Evolutionary conservation across 768 basidiomycete genomes (phyloP), one percentile per base, ranked within the genome.

Genomic region (Boletus tylopilopsis): DNA sequence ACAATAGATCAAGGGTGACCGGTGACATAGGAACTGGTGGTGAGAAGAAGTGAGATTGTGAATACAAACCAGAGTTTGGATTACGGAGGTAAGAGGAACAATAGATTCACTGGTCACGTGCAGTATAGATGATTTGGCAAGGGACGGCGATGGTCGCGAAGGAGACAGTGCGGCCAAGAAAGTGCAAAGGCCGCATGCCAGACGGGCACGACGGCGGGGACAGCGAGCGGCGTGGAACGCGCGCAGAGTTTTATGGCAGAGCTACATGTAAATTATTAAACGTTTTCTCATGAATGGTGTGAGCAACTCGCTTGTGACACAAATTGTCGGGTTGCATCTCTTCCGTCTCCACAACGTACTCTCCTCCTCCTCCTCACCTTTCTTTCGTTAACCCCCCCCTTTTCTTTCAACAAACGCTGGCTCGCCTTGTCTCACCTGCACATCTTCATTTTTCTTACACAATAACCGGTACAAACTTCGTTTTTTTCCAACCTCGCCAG

Each of bases 1-100:
- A 74, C 85, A 90, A 64, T 88, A 85, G 30, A 44, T 87, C 82
- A 18, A 76, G 61, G 25, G 90, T 70, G 33, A 34, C 33, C n/a
- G n/a, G n/a, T 30, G 33, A 34, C 33, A 57, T 90, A 92, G 34
- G 85, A 71, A 54, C 72, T 73, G 29, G 47, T 12, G 25, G 23
- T n/a, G 40, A 30, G 24, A 40, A 12, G 33, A 49, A 7, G 16
- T 32, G 35, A 39, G 47, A 34, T 11, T 5, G 27, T 23, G 43
- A 4, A 33, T 29, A 27, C 45, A 23, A 48, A 88, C 87, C 87
- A 90, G 36, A 74, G 66, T 19, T 76, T 6, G 89, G 84, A 55
- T 76, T 80, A 50, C 78, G n/a, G n/a, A n/a, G n/a, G n/a, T n/a
- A n/a, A 5, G 12, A 34, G 33, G n/a, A 34, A 85, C 87, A n/a